Conservation (phyloP, 2,329 filamentous ascomycete species). For the Calonectria leucothoes region DNA sequence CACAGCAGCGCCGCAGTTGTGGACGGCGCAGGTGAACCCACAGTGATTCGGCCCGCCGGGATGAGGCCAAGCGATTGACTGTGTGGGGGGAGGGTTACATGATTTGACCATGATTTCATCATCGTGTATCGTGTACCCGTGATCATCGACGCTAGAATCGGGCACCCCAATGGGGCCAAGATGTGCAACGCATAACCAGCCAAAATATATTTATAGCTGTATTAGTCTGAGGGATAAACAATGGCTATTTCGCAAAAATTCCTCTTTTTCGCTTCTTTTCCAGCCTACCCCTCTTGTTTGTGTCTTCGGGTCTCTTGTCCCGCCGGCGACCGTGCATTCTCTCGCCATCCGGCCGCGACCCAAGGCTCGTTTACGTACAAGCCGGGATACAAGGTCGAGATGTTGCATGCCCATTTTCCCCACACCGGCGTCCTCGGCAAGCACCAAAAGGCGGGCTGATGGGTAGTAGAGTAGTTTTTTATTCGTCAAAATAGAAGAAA, state of each 20-base stretch:
- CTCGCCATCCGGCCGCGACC: neutral
- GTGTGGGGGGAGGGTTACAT: neutral
- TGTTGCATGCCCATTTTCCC: neutral
- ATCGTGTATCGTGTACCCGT: neutral
- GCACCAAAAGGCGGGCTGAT: neutral
- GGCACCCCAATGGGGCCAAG: neutral
- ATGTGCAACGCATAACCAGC: neutral
- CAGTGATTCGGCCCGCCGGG: neutral
- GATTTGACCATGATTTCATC: neutral
- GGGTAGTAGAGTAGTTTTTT: neutral
- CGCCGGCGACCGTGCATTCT: neutral
- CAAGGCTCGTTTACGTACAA: neutral
- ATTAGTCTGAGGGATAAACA: neutral
- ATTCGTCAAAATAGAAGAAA: neutral
- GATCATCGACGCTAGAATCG: slow-evolving; percentile 6
- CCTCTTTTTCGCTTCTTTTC: neutral
- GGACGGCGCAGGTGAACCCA: neutral
- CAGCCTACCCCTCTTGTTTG: neutral
- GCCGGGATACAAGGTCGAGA: neutral
- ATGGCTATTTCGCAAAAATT: neutral
- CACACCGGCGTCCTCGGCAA: neutral
- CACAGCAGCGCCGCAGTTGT: neutral
- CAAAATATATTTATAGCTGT: neutral
- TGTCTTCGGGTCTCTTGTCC: neutral
- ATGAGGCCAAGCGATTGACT: neutral